A percentile compares a stretch with the other conserved stretches of the same genome.
Conservation (phyloP, 495 filamentous ascomycete species). For the Bathelium albidoporum region DNA sequence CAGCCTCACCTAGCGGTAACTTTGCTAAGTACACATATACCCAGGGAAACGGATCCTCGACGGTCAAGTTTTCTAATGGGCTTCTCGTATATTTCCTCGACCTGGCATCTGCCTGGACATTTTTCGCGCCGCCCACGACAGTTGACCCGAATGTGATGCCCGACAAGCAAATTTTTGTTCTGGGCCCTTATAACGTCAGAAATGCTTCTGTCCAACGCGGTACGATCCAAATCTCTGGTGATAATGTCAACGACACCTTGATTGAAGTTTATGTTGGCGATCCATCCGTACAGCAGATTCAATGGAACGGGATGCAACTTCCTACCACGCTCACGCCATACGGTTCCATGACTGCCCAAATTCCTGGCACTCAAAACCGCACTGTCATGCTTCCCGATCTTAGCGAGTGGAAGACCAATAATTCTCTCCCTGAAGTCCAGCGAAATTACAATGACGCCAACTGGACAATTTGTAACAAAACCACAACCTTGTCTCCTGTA, state of each 20-base stretch:
- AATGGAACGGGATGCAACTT: constrained; percentile 25
- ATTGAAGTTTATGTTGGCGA: constrained; percentile 23
- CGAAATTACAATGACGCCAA: constrained; percentile 21
- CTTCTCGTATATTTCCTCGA: constrained; percentile 42
- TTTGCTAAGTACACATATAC: constrained; percentile 36
- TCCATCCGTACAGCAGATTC: constrained; percentile 8
- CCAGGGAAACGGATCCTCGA: constrained; percentile 37
- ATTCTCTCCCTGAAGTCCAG: constrained; percentile 23
- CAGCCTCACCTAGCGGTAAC: background rate
- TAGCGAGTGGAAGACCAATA: constrained; percentile 20
- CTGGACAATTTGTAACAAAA: constrained; percentile 19
- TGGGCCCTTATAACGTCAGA: constrained; percentile 15
- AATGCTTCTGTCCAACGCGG: constrained; percentile 6
- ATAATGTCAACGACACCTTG: constrained; percentile 17
- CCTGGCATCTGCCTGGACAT: constrained; percentile 41
- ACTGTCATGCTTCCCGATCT: constrained; percentile 5
- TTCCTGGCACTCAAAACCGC: constrained; percentile 9
- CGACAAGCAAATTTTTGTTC: constrained; percentile 15
- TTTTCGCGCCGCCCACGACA: constrained; percentile 47
- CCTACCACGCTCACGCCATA: constrained; percentile 17
- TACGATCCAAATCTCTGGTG: constrained; percentile 17
- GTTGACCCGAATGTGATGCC: constrained; percentile 36
- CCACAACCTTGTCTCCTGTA: constrained; percentile 19
- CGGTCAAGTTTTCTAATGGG: constrained; percentile 38
- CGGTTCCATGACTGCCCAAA: constrained; percentile 20